A percentile compares a stretch with the other conserved stretches of the same genome.
phyloP scores from a whole-genome alignment of 768 basidiomycete species.

The Phlegmacium glaucopus region DNA sequence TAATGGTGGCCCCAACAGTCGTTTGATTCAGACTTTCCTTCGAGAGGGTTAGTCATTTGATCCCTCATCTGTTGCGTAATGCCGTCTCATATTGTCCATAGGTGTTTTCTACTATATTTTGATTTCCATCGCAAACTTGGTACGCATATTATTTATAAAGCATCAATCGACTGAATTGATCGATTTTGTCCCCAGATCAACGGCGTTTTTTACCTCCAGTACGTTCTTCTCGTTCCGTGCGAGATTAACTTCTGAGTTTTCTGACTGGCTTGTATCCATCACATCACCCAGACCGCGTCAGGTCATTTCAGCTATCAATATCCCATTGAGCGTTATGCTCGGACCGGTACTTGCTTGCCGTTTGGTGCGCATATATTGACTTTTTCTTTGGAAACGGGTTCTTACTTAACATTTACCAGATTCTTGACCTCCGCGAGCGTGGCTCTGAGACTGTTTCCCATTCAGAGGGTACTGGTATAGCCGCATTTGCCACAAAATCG shows the following conservation, averaged over 20 bases:
- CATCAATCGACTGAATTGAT: neutral
- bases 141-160: slow-evolving; percentile 9
- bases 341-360: slow-evolving; percentile 78
- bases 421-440: slow-evolving; percentile 79
- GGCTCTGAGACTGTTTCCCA: slow-evolving; percentile 76
- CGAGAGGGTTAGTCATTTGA: slow-evolving; percentile 56
- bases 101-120: slow-evolving; percentile 84
- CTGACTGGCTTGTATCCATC: slow-evolving; percentile 10
- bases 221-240: slow-evolving; percentile 17
- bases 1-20: slow-evolving; percentile 73
- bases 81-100: slow-evolving; percentile 15
- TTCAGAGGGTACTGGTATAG: slow-evolving; percentile 68
- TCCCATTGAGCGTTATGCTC: slow-evolving; percentile 83
- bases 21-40: slow-evolving; percentile 80
- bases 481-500: slow-evolving; percentile 64
- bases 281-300: slow-evolving; percentile 59
- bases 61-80: too few relatives aligned
- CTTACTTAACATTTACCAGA: slow-evolving; percentile 35
- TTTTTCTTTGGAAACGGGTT: neutral
- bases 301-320: slow-evolving; percentile 80
- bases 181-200: slow-evolving; percentile 46
- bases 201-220: slow-evolving; percentile 87
- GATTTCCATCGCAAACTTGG: slow-evolving; percentile 83
- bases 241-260: neutral
- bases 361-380: slow-evolving; percentile 37